phyloP scores from a whole-genome alignment of 1,284 basidiomycete genomes.

The Dichomitus squalens region DNA sequence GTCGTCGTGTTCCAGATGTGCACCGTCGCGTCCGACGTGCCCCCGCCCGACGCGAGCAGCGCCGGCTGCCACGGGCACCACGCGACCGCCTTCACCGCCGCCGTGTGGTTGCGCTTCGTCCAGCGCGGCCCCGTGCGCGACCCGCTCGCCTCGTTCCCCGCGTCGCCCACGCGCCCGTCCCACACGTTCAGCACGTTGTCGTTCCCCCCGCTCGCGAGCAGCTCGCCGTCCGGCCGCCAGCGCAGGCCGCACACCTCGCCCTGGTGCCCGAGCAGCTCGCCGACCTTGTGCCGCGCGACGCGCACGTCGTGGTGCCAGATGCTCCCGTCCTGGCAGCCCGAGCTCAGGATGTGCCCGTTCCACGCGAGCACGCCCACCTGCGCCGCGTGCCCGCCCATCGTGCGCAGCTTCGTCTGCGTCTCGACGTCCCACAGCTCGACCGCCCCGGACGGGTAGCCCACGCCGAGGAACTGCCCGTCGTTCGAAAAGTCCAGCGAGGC shows the following conservation, averaged over 20 bases:
- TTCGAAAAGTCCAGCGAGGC: conserved; percentile 85
- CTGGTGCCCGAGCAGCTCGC: conserved; percentile 85
- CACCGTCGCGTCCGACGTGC: conserved; percentile 92
- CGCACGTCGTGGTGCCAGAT: conserved; percentile 96
- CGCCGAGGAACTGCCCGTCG: conserved; percentile 86
- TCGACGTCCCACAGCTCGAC: conserved; percentile 98
- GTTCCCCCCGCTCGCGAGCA: conserved; percentile 93
- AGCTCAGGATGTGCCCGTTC: conserved; percentile 85
- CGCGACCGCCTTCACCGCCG: conserved; percentile 94
- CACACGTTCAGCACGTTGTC: conserved; percentile 97
- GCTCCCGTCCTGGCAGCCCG: conserved; percentile 88
- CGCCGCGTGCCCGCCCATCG: conserved; percentile 83
- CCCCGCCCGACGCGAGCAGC: conserved; percentile 92
- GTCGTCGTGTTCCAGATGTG: conserved; percentile 94
- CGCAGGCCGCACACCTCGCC: conserved; percentile 88
- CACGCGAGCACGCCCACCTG: conserved; percentile 86
- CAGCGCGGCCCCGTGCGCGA: conserved; percentile 76
- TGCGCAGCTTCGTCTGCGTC: conserved; percentile 78
- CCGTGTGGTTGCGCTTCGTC: conserved; percentile 94
- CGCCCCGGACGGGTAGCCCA: conserved; percentile 84
- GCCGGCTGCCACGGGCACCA: conserved; percentile 98
- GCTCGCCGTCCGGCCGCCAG: conserved; percentile 83
- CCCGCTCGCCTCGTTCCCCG: conserved; percentile 52
- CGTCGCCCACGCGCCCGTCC: conserved; percentile 82
- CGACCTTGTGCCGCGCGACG: conserved; percentile 84